These are phyloP conservation scores for Chrysoporthe puriensis DNA, from an alignment of 2,329 filamentous ascomycete species.

Conservation along the genomic window DNA sequence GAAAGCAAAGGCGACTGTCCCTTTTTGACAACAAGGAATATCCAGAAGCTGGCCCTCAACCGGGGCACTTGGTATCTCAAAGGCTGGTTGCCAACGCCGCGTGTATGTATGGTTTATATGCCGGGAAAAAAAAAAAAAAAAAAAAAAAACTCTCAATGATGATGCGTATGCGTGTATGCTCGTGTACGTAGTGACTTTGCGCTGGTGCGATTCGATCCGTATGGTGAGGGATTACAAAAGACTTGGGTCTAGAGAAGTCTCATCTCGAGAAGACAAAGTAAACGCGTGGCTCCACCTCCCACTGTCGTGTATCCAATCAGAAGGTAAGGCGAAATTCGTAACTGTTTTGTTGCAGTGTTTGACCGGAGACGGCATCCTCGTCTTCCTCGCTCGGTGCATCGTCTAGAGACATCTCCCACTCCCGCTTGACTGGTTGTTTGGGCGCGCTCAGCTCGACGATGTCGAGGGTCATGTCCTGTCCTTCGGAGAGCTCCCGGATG, in stretches of 20 bases:
- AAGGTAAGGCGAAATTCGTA: conserved; percentile 53
- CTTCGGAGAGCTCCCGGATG: conserved; percentile 80
- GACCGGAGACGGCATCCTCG: conserved; percentile 38
- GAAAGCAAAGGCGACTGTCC: conserved; percentile 10
- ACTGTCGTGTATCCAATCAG: conserved; percentile 37
- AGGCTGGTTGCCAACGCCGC: conserved; percentile 32
- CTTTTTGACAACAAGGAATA: conserved; percentile 21
- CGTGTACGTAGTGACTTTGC: conserved; percentile 17
- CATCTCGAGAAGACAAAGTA: conserved; percentile 15
- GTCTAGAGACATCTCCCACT: conserved; percentile 67
- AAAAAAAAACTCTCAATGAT: conserved; percentile 23
- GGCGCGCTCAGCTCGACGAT: conserved; percentile 49
- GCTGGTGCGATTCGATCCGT: conserved; percentile 6
- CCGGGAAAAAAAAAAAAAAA: conserved; percentile 10
- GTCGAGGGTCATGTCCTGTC: conserved; percentile 87
- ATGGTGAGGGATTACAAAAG: conserved; percentile 23
- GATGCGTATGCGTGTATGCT: conserved; percentile 25
- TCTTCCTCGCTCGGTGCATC: conserved; percentile 40
- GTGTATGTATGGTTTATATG: conserved; percentile 16
- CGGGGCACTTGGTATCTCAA: conserved; percentile 35
- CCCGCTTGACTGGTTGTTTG: conserved; percentile 51
- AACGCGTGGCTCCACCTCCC: neutral
- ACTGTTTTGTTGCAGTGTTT: conserved; percentile 38
- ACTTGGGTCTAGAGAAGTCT: conserved; percentile 4
- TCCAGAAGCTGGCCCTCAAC: conserved; percentile 23